Base-by-base conservation (phyloP, 2,329 filamentous ascomycete genomes). In the Scytalidium sp. region DNA sequence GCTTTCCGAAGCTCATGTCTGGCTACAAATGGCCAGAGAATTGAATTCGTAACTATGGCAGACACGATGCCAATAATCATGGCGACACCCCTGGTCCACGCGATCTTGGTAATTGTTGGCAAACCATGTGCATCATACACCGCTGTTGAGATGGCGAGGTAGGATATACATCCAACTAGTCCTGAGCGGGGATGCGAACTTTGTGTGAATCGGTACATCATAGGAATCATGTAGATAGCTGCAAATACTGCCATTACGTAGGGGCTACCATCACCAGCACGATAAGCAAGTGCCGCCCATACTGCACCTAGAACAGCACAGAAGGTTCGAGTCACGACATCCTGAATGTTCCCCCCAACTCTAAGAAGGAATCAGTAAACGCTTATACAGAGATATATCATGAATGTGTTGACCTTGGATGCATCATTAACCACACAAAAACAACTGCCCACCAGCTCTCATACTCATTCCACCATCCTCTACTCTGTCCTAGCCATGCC, bases 21-120 rank as follows among this genome's bases (percentile, higher is more conserved):
- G 10, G 80, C 80, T 4, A 83, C 72, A 53, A 84, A 84, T 2
- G 80, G 80, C 80, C 80, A 84, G 3, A 84, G 64, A 11, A 80
- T 58, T 79, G 79, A 83, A 55, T 82, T 83, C 13, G 82, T 72
- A 1, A 80, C 53, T 10, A 83, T 69, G 1, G 80, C 78, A 1
- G 75, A 70, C 1, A 78, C 68, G 3, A 80, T 75, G 2, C 80
- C 80, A 19, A 81, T 61, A 2, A 81, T 66, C 51, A 84, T 76
- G 0, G 75, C 71, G 2, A 75, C 55, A 0, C 79, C 79, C 39
- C 73, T 68, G 29, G 74, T 71, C 52, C 74, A 73, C 7, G 74
- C 74, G 6, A 76, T 68, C 3, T 67, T 58, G 2, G 66, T 61
- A 3, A 70, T 61, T 1, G 74, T 71, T 8, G 66, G 64, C 5